Evolutionary conservation across 73 alveolate species (phyloP).

Genomic region (Paramecium tetraurelia): DNA sequence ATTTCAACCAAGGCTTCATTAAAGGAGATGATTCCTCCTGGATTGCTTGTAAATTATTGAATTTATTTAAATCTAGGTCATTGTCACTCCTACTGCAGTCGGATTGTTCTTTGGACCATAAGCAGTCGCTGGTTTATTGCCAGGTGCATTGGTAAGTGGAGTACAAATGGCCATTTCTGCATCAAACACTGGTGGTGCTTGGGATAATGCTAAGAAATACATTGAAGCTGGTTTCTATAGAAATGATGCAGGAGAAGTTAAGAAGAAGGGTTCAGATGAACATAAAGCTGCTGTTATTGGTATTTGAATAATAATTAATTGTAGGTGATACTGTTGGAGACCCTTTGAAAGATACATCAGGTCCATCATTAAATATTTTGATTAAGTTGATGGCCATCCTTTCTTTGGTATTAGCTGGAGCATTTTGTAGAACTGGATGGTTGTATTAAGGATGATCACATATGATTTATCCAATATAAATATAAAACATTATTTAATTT

Average conservation of each 20-base stretch:
- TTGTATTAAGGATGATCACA: neutral
- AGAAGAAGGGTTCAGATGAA: constrained; percentile 72
- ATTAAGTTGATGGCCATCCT: constrained; percentile 85
- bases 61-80: constrained; percentile 1
- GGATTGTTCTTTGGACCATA: constrained; percentile 85
- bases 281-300: constrained; percentile 77
- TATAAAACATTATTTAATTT: neutral
- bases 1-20: constrained; percentile 85
- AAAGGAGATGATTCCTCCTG: constrained; percentile 84
- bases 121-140: constrained; percentile 87
- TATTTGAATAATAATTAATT: neutral
- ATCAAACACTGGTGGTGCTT: constrained; percentile 86
- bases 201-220: constrained; percentile 88
- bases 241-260: constrained; percentile 60
- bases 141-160: constrained; percentile 88
- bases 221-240: constrained; percentile 69
- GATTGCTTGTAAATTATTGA: constrained; percentile 66
- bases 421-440: constrained; percentile 50
- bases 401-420: constrained; percentile 71
- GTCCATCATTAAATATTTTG: constrained; percentile 88
- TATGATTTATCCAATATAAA: neutral
- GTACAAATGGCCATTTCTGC: constrained; percentile 84
- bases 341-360: constrained; percentile 91
- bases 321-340: constrained; percentile 95
- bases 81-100: constrained; percentile 78